Conservation (phyloP, 768 basidiomycete species). For the Agrocybe praecox region DNA sequence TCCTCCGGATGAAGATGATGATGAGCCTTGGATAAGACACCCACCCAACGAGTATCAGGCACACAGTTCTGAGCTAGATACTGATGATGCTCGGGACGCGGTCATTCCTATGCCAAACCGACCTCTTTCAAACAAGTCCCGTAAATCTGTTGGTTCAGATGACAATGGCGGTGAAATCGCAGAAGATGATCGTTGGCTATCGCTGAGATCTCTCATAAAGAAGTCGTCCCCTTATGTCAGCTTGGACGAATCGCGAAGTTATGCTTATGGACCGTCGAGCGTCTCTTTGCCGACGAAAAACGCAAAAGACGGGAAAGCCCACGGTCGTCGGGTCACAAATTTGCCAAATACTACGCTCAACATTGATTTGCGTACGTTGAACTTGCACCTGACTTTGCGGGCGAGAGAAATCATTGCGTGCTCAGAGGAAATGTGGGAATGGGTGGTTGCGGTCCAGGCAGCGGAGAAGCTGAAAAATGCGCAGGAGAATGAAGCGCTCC, state of each 20-base stretch:
- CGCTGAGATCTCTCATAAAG: conserved; percentile 35
- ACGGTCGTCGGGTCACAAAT: conserved; percentile 26
- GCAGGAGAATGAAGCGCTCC: background rate
- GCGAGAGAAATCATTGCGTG: conserved; percentile 70
- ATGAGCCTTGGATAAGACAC: background rate
- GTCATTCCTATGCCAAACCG: conserved; percentile 30
- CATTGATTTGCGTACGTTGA: conserved; percentile 59
- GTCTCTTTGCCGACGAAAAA: conserved; percentile 24
- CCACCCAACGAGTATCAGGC: too few species aligned
- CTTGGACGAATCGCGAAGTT: conserved; percentile 45
- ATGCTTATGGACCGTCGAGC: conserved; percentile 43
- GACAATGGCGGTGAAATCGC: conserved; percentile 14
- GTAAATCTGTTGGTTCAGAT: conserved; percentile 16
- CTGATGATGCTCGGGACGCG: conserved; percentile 38
- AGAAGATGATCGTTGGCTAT: conserved; percentile 35
- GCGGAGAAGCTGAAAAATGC: conserved; percentile 12
- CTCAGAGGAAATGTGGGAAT: conserved; percentile 82
- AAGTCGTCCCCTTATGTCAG: conserved; percentile 47
- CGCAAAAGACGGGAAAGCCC: conserved; percentile 13
- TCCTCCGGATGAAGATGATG: conserved; percentile 13
- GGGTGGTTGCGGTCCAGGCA: conserved; percentile 56
- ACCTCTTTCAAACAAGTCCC: conserved; percentile 19
- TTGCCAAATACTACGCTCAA: conserved; percentile 58
- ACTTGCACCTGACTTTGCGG: conserved; percentile 63
- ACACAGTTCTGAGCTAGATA: conserved; percentile 28